Percentiles rank a stretch among this genome's conserved stretches.
Conservation (phyloP, 441 rosid species). For the Dalechampia spathulata region DNA sequence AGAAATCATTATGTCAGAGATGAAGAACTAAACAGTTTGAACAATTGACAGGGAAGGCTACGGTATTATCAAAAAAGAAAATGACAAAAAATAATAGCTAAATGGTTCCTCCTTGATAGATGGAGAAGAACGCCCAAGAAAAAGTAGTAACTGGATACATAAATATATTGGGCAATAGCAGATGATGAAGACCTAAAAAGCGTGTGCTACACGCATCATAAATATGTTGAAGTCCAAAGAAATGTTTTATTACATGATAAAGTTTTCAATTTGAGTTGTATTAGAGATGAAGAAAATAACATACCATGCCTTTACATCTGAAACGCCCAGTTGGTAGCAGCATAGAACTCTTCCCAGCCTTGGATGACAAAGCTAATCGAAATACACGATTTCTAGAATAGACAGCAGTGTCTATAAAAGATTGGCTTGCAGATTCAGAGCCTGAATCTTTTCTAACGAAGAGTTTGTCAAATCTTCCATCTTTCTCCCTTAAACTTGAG, state of each 20-base stretch:
- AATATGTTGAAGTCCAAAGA: not conserved
- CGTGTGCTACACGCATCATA: not conserved
- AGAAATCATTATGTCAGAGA: not conserved
- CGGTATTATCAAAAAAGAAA: not conserved
- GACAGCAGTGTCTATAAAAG: conserved; percentile 87
- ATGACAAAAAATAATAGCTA: no score
- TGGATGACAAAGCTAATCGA: conserved; percentile 81
- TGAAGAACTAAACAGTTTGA: not conserved
- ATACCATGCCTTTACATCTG: conserved; percentile 76
- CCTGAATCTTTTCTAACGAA: conserved; percentile 67
- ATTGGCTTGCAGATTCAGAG: conserved; percentile 37
- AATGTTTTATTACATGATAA: not conserved
- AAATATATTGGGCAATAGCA: not conserved
- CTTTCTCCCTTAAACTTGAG: conserved; percentile 38
- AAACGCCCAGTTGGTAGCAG: conserved; percentile 84
- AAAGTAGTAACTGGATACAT: not conserved
- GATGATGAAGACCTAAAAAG: not conserved
- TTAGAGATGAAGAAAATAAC: conserved; percentile 17
- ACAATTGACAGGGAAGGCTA: not conserved
- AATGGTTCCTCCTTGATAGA: no score
- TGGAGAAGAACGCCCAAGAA: not conserved
- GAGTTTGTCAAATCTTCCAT: conserved; percentile 43
- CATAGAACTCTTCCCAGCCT: conserved; percentile 80
- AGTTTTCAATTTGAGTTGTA: conserved; percentile 1
- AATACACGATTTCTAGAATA: conserved; percentile 94